Base-by-base conservation (phyloP, 2,329 filamentous ascomycete species). In the Harringtonia lauricola region DNA sequence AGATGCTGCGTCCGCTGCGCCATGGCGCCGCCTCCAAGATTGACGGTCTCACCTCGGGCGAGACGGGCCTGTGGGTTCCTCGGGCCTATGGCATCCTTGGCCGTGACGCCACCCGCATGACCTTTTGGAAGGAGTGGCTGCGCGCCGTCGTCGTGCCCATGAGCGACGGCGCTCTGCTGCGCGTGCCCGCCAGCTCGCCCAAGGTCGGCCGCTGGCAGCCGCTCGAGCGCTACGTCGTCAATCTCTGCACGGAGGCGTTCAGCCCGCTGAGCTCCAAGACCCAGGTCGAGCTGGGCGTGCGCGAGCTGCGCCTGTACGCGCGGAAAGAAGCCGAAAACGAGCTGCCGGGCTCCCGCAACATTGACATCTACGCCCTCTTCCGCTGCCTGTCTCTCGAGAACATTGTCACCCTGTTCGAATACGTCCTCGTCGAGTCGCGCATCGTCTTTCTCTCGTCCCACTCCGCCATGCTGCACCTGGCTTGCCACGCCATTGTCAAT, bases 111-210 rank as follows among this genome's bases (percentile, higher is more conserved):
- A 82, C 79, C 47, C 76, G 94, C 64, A 88, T 89, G 51, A 78
- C 80, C 28, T 96, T 98, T 64, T 98, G 90, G 89, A 96, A 96
- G 62, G 92, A 98, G 60, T 98, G 92, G 92, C 74, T 98, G 39
- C 83, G 87, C 62, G 89, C 90, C 8, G 76, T 96, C 10, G 71
- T 92, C n/a, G 86, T 95, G 19, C 92, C 92, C 24, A 98, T 96
- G 92, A 88, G 81, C 1, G 88, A 94, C 57, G 87, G 90, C 18
- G 79, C 74, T 14, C 72, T 98, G 26, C 66, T 92, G 52, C 76
- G 89, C 45, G 80, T 98, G 8, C 87, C 92, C 8, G 72, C 86
- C 10, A 94, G 83, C 62, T 96, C 90, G 6, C 89, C 92, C 13
- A 86, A 81, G 55, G 80, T 95, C 51, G 92, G 92, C 36, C 79